Evolutionary conservation across 106 monocot genomes (phyloP).

Genomic region (Apostasia ramifera): DNA sequence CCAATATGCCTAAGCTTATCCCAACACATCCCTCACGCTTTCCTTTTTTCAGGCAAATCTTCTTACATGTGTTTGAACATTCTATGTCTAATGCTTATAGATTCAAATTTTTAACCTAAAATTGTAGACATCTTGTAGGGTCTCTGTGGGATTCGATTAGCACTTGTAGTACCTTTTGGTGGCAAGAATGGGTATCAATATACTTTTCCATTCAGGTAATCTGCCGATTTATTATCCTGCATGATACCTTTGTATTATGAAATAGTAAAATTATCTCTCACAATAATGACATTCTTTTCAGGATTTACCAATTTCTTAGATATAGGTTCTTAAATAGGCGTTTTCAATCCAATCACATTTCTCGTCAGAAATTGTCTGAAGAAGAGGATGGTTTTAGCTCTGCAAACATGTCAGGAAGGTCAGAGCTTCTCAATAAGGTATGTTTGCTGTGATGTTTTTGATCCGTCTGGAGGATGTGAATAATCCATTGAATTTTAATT

Average conservation of each 20-base stretch:
- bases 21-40: too few species aligned
- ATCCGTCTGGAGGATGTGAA: too few species aligned
- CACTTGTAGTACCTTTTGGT: constrained; percentile 30
- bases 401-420: constrained; percentile 19
- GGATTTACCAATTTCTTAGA: constrained; percentile 40
- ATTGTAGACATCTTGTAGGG: constrained; percentile 7
- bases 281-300: constrained; percentile 9
- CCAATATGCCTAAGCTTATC: too few species aligned
- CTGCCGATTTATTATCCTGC: background rate
- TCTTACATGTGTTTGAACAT: too few species aligned
- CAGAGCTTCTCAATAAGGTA: constrained; percentile 46
- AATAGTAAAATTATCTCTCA: background rate
- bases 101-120: too few species aligned
- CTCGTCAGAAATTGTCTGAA: constrained; percentile 26
- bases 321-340: constrained; percentile 26
- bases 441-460: background rate
- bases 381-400: constrained; percentile 19
- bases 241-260: too few species aligned
- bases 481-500: too few species aligned
- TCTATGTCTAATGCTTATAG: too few species aligned
- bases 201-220: constrained; percentile 19
- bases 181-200: constrained; percentile 24
- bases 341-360: constrained; percentile 22
- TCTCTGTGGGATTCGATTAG: constrained; percentile 20
- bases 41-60: too few species aligned